Percentiles rank a stretch among this genome's conserved stretches.
Conservation (phyloP, 2,329 filamentous ascomycete genomes). For the Exophiala phaeomuriformis region DNA sequence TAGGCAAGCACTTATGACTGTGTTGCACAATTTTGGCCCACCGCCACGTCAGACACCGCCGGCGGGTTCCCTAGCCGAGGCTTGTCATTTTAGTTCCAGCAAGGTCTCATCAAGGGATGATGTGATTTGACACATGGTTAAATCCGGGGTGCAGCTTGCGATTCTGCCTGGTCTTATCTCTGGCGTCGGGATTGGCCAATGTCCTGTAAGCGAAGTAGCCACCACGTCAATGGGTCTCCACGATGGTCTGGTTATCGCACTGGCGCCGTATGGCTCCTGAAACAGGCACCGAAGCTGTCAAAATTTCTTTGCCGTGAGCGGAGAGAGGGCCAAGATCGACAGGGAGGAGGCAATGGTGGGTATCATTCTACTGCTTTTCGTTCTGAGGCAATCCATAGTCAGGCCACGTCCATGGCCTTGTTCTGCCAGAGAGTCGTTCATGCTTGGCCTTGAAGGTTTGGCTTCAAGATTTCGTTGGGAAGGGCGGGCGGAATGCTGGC, state of each 20-base stretch:
- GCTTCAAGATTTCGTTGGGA: too few relatives aligned
- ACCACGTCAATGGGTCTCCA: conserved; percentile 18
- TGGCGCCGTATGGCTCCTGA: conserved; percentile 14
- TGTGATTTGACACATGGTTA: conserved; percentile 8
- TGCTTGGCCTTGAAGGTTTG: background rate
- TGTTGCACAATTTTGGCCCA: background rate
- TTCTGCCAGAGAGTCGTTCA: too few relatives aligned
- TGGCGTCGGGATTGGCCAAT: conserved; percentile 4
- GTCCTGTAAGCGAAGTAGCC: conserved; percentile 15
- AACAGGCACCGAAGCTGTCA: conserved; percentile 12
- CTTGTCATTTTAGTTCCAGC: conserved; percentile 7
- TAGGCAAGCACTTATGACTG: background rate
- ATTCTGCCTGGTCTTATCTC: conserved; percentile 4
- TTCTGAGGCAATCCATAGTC: background rate
- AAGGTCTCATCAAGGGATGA: conserved; percentile 7
- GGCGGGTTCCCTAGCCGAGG: conserved; percentile 9
- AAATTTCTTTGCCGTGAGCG: background rate
- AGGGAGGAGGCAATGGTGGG: background rate
- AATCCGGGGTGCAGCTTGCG: conserved; percentile 22
- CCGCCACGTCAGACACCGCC: conserved; percentile 13
- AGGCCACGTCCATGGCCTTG: too few relatives aligned
- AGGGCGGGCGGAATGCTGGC: too few relatives aligned
- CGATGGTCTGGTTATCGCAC: conserved; percentile 18
- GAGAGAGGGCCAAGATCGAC: background rate
- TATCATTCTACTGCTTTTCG: background rate